phyloP scores from a whole-genome alignment of 768 basidiomycete species.

The Boletus sp. region DNA sequence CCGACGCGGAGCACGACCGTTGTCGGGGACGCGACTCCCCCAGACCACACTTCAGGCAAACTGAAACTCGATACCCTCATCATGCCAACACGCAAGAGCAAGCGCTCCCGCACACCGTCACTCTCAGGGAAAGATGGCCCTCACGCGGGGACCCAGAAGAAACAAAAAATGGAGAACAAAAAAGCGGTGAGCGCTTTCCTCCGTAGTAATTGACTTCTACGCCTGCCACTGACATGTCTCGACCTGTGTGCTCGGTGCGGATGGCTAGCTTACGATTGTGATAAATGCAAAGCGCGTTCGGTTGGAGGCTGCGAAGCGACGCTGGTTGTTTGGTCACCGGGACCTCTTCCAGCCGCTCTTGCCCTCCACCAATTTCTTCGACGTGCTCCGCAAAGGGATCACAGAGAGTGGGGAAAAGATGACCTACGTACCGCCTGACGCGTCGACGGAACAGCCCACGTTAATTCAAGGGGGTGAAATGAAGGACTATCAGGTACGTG shows the following conservation, averaged over 20 bases:
- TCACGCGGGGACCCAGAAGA: conserved; percentile 18
- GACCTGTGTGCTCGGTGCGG: not conserved
- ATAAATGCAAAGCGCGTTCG: conserved; percentile 35
- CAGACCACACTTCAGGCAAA: not conserved
- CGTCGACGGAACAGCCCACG: conserved; percentile 45
- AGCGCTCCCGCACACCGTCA: conserved; percentile 18
- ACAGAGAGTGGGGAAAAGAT: conserved; percentile 26
- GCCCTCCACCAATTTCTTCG: conserved; percentile 40
- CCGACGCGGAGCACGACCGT: conserved; percentile 29
- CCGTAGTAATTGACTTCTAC: not conserved
- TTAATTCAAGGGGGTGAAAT: conserved; percentile 54
- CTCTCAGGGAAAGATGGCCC: not conserved
- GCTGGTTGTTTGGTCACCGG: conserved; percentile 45
- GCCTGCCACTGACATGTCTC: not conserved
- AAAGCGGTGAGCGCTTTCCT: conserved; percentile 35
- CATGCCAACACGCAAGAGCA: conserved; percentile 13
- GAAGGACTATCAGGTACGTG: conserved; percentile 66
- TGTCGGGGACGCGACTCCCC: conserved; percentile 28
- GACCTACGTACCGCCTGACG: conserved; percentile 35
- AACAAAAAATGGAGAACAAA: conserved; percentile 34
- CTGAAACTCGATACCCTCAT: conserved; percentile 1
- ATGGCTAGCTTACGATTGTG: conserved; percentile 39
- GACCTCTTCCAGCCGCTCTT: conserved; percentile 47
- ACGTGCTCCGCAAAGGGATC: conserved; percentile 31
- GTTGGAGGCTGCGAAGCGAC: conserved; percentile 41